Evolutionary conservation across 495 filamentous ascomycete species (phyloP).

Genomic region (Podospora fimiseda): DNA sequence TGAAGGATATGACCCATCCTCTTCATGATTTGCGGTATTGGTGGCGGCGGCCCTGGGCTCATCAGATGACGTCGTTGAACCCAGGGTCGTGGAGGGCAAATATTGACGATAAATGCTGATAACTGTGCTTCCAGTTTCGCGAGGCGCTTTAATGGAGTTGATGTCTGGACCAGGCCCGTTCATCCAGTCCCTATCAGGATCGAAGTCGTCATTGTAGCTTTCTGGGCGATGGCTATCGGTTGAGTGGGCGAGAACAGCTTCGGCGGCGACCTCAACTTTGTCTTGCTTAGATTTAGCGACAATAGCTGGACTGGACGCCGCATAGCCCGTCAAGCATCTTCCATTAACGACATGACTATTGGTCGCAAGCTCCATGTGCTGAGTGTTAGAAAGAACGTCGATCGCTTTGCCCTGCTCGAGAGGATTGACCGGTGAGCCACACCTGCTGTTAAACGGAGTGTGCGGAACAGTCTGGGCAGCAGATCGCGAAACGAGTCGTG

Average conservation of each 20-base stretch:
- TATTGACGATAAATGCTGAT: conserved; percentile 29
- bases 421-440: conserved; percentile 6
- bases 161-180: conserved; percentile 1
- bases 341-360: conserved; percentile 3
- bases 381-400: conserved; percentile 4
- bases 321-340: conserved; percentile 12
- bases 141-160: not conserved
- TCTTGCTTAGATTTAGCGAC: not conserved
- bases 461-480: not conserved
- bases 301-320: not conserved
- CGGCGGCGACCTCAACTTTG: not conserved
- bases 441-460: not conserved
- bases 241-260: not conserved
- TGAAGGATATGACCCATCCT: not conserved
- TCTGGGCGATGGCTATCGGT: not conserved
- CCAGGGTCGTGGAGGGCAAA: conserved; percentile 1
- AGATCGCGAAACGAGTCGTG: conserved; percentile 8
- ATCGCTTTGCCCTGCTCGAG: not conserved
- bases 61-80: conserved; percentile 4
- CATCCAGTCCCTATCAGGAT: not conserved
- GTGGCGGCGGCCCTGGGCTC: not conserved
- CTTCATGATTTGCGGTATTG: not conserved
- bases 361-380: conserved; percentile 8
- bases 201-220: not conserved
- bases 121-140: conserved; percentile 24